Base-by-base conservation (phyloP, 164 flowering plant genomes). In the Macadamia integrifolia region DNA sequence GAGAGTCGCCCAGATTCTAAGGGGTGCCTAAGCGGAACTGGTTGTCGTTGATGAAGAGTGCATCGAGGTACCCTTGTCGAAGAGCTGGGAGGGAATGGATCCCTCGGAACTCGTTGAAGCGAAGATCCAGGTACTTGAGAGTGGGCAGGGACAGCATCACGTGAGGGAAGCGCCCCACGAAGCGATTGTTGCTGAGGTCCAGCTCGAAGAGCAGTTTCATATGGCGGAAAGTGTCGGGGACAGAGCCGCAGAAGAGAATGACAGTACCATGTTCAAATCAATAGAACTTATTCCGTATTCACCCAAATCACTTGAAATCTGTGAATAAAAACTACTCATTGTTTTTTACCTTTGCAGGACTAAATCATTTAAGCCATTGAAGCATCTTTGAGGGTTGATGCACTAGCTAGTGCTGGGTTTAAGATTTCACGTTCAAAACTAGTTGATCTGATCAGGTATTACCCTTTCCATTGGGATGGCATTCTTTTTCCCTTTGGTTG, bases 351-450 rank as follows among this genome's bases (percentile, higher is more conserved):
- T 69, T 71, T 70, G 32, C 77, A 91, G 98, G 84, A 93, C 93
- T 11, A 86, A 82, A 69, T 68, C 90, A 44, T 84, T 70, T 88
- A 79, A 79, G 66, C 90, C 23, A 69, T 93, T 46, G 97, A 91
- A 72, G 87, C 90, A 66, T 93, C 98, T 30, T 65, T 90, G 14
- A 83, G 98, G 68, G 76, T 93, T 35, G 95, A 93, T 83, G 89
- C 96, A 46, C 58, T 93, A 61, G 98, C 96, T 55, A 91, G 98
- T 83, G 98, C 97, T 15, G 98, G 98, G 59, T 93, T 84, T 69
- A 89, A 91, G 78, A 81, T 90, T 71, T 93, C 98, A 46, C 83
- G 97, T 60, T 84, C 98, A 58, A 91, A 93, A 77, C 78, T 93
- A 72, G 92, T 84, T 69, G 79, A 80, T 75, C 75, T 88, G 72